Evolutionary conservation across 768 basidiomycete genomes (phyloP), one percentile per base, ranked within the genome.

Genomic region (Trametes punicea): DNA sequence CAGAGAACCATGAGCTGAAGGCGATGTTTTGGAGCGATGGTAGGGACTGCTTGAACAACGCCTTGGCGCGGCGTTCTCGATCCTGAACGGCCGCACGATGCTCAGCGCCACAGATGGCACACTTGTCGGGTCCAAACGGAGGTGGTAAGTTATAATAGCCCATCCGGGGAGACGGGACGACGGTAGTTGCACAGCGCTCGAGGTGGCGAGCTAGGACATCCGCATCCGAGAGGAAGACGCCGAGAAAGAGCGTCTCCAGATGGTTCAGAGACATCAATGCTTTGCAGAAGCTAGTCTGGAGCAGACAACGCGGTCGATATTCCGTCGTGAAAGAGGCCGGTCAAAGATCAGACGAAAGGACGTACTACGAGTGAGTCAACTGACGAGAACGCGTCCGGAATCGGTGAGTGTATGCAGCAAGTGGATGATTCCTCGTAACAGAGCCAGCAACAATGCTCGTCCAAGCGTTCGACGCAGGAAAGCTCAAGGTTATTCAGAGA

Each of bases 381-480:
- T 25, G 75, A 71, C 15, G 67, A 51, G 62, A 75, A 84, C 25
- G 76, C 65, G 16, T 80, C 77, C 6, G 81, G 81, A 52, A 89
- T 73, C 0, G 87, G 86, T 6, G 86, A 89, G 67, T 88, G 85
- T 3, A 76, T 56, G 23, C 76, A 75, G 46, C 75, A 73, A 8
- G 71, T 75, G 23, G 81, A 71, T 45, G 80, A 83, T 39, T 86
- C 85, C 69, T 83, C 82, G 56, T 82, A 82, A 65, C 87, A 89
- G 41, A 65, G 62, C 76, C 81, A 82, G 66, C 87, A 89, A 65
- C 84, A 86, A 47, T 70, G 72, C 26, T 75, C 64, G 53, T 82
- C 78, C 41, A 88, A 71, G 34, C 82, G 75, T 58, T 85, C 83
- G 5, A 81, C 78, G 56, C 81, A 82, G 62, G 80, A 82, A 45